phyloP scores from a whole-genome alignment of 495 filamentous ascomycete genomes.

The Penicillium coprophilum region DNA sequence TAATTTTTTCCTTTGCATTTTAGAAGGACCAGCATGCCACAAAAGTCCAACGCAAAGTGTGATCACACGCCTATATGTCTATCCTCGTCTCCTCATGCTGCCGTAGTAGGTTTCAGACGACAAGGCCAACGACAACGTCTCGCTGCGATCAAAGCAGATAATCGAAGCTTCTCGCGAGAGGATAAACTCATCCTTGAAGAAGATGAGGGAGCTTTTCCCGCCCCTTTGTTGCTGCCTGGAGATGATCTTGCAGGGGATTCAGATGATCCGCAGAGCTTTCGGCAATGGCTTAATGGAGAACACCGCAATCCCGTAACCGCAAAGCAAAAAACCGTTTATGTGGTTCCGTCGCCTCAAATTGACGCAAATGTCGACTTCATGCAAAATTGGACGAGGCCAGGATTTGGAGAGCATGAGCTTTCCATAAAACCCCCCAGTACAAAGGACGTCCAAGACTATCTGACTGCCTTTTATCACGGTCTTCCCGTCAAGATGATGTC shows the following conservation, averaged over 20 bases:
- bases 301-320: slow-evolving; percentile 54
- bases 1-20: not conserved
- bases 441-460: slow-evolving; percentile 50
- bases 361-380: slow-evolving; percentile 34
- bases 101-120: slow-evolving; percentile 13
- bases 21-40: not conserved
- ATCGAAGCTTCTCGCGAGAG: not conserved
- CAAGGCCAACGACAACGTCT: slow-evolving; percentile 10
- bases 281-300: slow-evolving; percentile 51
- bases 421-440: slow-evolving; percentile 14
- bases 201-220: slow-evolving; percentile 47
- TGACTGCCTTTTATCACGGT: slow-evolving; percentile 62
- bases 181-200: not conserved
- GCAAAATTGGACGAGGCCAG: slow-evolving; percentile 9
- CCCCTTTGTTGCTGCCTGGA: slow-evolving; percentile 58
- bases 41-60: not conserved
- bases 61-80: slow-evolving; percentile 9
- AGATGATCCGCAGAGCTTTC: slow-evolving; percentile 56
- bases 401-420: not conserved
- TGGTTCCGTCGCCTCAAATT: slow-evolving; percentile 47
- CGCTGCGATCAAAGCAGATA: slow-evolving; percentile 13
- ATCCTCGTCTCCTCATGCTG: slow-evolving; percentile 12
- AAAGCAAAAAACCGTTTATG: slow-evolving; percentile 52
- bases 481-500: slow-evolving; percentile 49
- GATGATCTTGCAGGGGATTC: slow-evolving; percentile 60